Evolutionary conservation across 73 alveolate genomes (phyloP).

Genomic region (Paramecium tetraurelia): DNA sequence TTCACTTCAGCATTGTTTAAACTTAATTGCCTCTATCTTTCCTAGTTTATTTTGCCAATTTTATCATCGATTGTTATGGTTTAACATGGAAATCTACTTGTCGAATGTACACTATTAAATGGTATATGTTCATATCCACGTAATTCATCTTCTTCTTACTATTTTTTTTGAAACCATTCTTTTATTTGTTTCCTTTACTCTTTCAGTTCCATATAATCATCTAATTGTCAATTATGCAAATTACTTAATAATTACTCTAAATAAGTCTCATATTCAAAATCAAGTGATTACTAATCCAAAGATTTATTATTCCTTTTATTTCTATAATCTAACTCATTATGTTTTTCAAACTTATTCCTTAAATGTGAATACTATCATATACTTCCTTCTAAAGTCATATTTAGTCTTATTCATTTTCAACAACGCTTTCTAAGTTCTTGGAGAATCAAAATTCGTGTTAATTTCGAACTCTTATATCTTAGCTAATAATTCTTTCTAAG

Average conservation of each 20-base stretch:
- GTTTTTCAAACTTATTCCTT: conserved; percentile 31
- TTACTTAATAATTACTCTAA: background rate
- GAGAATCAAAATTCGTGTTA: background rate
- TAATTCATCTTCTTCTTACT: conserved; percentile 13
- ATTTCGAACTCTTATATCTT: background rate
- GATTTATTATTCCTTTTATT: background rate
- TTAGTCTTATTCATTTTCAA: background rate
- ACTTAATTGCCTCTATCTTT: background rate
- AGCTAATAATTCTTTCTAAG: background rate
- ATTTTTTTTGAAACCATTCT: background rate
- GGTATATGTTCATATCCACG: background rate
- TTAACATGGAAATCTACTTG: background rate
- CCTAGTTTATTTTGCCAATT: background rate
- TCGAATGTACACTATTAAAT: background rate
- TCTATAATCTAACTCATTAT: background rate
- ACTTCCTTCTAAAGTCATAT: background rate
- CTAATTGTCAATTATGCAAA: background rate
- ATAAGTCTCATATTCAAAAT: background rate
- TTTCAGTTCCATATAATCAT: conserved; percentile 5
- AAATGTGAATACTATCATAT: background rate
- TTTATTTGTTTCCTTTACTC: background rate
- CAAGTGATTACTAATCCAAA: background rate
- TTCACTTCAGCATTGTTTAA: background rate
- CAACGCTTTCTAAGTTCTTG: conserved; percentile 42
- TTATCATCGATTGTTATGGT: conserved; percentile 9